Percentiles rank a stretch among this genome's conserved stretches.
These are phyloP conservation scores for Trichomonas tenax DNA, from an alignment of 208 protist species.

Conservation along the genomic window DNA sequence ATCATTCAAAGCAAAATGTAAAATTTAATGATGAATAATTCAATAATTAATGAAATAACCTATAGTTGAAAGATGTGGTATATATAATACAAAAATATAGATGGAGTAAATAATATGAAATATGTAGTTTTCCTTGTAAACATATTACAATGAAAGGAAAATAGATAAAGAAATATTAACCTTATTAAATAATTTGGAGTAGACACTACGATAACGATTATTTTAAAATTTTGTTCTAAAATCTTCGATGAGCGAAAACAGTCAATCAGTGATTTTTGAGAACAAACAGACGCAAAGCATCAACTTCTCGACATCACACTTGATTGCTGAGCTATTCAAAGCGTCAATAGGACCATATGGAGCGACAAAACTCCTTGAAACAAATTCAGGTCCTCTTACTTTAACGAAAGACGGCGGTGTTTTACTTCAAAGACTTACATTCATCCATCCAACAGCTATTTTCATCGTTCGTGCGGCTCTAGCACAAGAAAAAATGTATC, in stretches of 20 bases:
- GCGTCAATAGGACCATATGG: neutral
- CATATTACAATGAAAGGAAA: no score
- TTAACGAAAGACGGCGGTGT: neutral
- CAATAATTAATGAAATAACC: no score
- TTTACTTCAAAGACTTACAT: neutral
- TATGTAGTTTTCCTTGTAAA: no score
- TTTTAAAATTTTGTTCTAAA: no score
- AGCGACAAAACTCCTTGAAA: neutral
- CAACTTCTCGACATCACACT: neutral
- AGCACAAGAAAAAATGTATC: neutral
- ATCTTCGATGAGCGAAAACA: neutral
- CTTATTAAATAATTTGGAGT: no score
- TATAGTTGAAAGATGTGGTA: no score
- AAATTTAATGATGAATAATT: no score
- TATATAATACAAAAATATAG: no score
- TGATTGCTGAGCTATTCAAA: neutral
- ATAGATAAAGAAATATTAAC: no score
- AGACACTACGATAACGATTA: no score
- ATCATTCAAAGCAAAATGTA: no score
- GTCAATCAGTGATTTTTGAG: neutral
- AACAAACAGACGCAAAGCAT: neutral
- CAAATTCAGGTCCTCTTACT: neutral
- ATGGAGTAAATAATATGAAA: no score
- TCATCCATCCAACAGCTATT: constrained; percentile 13
- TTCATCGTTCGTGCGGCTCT: neutral